Evolutionary conservation across 257 asterid species (phyloP).

Genomic region (Oldenlandia corymbosa): DNA sequence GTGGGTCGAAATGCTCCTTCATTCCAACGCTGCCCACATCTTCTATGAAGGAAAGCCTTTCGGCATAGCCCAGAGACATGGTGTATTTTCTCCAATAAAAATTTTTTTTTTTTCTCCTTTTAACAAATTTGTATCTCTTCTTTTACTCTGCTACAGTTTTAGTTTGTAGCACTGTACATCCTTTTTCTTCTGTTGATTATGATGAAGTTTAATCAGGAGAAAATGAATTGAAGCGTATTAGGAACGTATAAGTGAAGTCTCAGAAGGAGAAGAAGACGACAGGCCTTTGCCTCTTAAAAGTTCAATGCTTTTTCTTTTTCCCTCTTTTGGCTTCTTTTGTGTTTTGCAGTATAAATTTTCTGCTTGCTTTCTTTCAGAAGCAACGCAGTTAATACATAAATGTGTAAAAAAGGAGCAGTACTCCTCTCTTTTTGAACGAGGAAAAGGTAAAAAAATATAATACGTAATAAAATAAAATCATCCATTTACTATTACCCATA

Average conservation of each 20-base stretch:
- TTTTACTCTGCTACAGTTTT: no score
- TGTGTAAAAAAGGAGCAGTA: no score
- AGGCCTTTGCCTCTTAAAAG: no score
- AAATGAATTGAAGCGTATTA: no score
- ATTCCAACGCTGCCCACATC: slow-evolving; percentile 98
- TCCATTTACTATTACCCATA: no score
- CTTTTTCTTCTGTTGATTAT: neutral
- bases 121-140: neutral
- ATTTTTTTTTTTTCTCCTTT: neutral
- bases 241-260: no score
- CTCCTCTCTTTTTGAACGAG: no score
- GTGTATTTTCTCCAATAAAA: no score
- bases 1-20: slow-evolving; percentile 72
- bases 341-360: neutral
- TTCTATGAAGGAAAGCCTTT: slow-evolving; percentile 80
- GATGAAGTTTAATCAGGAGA: neutral
- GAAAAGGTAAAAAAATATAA: no score
- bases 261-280: no score
- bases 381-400: neutral
- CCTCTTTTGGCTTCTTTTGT: neutral
- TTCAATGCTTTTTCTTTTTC: neutral
- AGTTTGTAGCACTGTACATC: no score
- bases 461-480: no score
- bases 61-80: slow-evolving; percentile 94
- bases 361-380: neutral